Base-by-base conservation (phyloP, 805 yeast species). In the Metschnikowia bowlesiae region DNA sequence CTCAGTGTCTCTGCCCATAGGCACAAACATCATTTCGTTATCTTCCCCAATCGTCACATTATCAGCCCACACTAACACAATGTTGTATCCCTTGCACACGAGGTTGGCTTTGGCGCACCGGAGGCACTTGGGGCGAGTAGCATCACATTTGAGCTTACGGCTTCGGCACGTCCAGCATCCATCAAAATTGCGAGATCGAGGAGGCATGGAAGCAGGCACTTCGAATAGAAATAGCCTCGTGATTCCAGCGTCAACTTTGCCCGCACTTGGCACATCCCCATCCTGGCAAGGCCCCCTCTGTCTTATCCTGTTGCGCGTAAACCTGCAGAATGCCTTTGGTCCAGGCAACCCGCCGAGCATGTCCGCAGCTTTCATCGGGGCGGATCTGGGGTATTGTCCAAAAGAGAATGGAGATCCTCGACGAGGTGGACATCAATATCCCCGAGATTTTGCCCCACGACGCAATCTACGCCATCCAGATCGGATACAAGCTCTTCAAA, bases 381-480 rank as follows among this genome's bases (percentile, higher is more conserved):
- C 11, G 26, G 6, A 26, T 22, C 9, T n/a, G n/a, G 41, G 9
- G 16, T 4, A 39, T 39, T n/a, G 11, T 16, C 34, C 40, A 7
- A 28, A 44, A 7, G 13, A 22, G 47, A 13, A 46, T 52, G 49
- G 58, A 54, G 32, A 35, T 45, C 34, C 45, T 39, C 16, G 53
- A 50, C 6, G 76, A 71, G 52, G 65, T 60, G 47, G 61, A 76
- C 46, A 81, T 76, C 1, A 39, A 59, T 2, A 81, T 84, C 39
- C 81, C 84, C 2, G 61, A 63, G 2, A 58, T 82, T 3, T 71
- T 89, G 28, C 92, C 94, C 0, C 87, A 83, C 57, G 86, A 83
- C 39, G 79, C 74, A 50, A 80, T 87, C 66, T 89, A 78, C 66
- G 74, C 83, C 14, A 76, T 89, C 28, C 88, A 84, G 62, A 82